Evolutionary conservation across 1,139 yeast genomes (phyloP), one percentile per base, ranked within the genome.

Genomic region (Sugiyamaella xylanicola): DNA sequence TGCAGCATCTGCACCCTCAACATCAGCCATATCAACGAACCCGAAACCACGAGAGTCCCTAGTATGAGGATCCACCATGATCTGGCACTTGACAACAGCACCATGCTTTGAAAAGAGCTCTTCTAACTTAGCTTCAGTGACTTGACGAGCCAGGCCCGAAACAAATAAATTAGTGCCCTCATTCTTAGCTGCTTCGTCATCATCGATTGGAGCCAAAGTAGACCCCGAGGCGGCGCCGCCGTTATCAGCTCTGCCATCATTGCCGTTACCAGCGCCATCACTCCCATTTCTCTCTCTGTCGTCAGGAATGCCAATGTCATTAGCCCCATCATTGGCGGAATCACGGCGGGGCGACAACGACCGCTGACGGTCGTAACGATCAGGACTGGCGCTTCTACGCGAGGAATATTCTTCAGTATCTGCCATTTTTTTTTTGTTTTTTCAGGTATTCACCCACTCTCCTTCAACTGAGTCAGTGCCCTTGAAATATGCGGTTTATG

Each of bases 11-110:
- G 76, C 76, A 5, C 59, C 67, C 32, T 61, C 65, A n/a, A 64
- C 63, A 44, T 66, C 68, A 20, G 57, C 66, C 70, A 72, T 69
- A 58, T 70, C 66, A 53, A 73, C 74, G 54, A 73, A 73, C 2
- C 76, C 76, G 58, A 73, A 73, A 1, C 76, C 76, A 41, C 76
- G 64, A 2, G 76, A 69, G 55, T 71, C 75, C 16, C 67, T 58
- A 8, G 74, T 61, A 59, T 72, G 75, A 11, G 76, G 76, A 58
- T 73, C 76, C 27, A 61, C 56, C 74, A 73, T 69, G 57, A 73
- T 72, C 55, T 72, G 73, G 59, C 67, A 64, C 55, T 67, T 68
- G 48, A 64, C 70, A 22, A 73, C 75, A 19, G 61, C 56, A 36
- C 76, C 76, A 55, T 65, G 65, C 55, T 67, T 67, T 47, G 66